Evolutionary conservation across 176 grass and related monocot species (phyloP).

Genomic region (Avena eriantha): DNA sequence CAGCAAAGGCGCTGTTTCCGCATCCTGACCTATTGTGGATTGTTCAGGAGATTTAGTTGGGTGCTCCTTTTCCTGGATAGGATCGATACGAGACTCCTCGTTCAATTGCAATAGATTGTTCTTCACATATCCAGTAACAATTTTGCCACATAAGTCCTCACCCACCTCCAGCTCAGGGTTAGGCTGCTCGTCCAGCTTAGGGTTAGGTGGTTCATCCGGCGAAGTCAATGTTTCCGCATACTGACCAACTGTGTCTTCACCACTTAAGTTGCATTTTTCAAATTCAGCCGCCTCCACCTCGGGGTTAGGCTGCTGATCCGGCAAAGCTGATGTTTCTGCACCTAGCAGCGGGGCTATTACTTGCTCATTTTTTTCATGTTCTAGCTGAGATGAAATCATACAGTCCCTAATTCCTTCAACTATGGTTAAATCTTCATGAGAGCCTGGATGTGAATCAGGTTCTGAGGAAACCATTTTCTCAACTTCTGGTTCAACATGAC

Average conservation of each 20-base stretch:
- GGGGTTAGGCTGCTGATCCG: not conserved
- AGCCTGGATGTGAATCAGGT: slow-evolving; percentile 13
- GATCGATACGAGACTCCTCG: not conserved
- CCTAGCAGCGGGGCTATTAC: not conserved
- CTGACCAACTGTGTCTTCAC: not conserved
- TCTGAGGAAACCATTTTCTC: slow-evolving; percentile 19
- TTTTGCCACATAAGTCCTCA: not conserved
- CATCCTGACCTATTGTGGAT: not conserved
- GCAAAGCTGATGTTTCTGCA: not conserved
- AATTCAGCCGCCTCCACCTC: not conserved
- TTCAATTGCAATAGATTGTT: not conserved
- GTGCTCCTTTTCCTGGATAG: slow-evolving; percentile 5
- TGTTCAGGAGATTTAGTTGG: slow-evolving; percentile 9
- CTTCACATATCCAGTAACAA: not conserved
- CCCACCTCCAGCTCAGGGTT: not conserved
- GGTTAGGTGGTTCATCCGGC: not conserved
- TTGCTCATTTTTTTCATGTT: not conserved
- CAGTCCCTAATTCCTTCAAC: too few relatives aligned
- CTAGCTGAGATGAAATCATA: too few relatives aligned
- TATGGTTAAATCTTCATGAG: slow-evolving; percentile 23
- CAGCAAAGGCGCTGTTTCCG: not conserved
- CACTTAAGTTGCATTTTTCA: not conserved
- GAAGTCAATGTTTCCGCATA: not conserved
- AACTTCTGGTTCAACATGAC: slow-evolving; percentile 5
- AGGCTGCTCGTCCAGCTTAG: not conserved